Conservation (phyloP, 257 asterid genomes). For the Forsythia suspensa region DNA sequence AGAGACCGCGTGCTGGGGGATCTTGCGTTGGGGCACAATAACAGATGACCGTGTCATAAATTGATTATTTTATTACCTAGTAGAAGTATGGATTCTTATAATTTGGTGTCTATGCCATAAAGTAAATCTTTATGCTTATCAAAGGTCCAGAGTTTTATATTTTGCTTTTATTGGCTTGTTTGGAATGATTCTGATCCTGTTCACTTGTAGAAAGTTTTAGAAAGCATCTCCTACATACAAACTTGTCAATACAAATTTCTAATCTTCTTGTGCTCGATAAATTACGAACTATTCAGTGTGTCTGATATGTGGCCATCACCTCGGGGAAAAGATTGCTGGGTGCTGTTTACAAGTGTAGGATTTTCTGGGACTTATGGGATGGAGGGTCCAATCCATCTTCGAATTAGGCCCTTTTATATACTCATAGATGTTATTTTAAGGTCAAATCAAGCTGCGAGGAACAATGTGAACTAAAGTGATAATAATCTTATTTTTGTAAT, state of each 20-base stretch:
- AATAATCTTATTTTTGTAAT: neutral
- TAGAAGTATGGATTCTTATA: neutral
- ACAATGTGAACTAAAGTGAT: neutral
- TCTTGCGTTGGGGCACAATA: neutral
- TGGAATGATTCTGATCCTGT: constrained; percentile 8
- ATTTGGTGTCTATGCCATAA: neutral
- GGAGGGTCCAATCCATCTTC: too few relatives aligned
- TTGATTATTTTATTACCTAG: neutral
- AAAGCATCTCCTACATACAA: neutral
- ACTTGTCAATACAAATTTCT: neutral
- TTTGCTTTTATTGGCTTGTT: neutral
- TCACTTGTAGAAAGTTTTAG: neutral
- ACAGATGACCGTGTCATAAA: neutral
- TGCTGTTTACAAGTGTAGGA: neutral
- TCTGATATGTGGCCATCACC: neutral
- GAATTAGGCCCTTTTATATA: neutral
- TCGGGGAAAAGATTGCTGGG: neutral
- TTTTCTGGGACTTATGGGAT: too few relatives aligned
- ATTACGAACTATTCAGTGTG: neutral
- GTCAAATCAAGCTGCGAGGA: neutral
- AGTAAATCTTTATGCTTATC: neutral
- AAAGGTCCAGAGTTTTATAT: neutral
- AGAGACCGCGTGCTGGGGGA: too few relatives aligned
- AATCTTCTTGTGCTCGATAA: neutral
- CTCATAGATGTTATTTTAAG: neutral